These are phyloP conservation scores for Suhomyces vadensis DNA, from an alignment of 805 yeast genomes.

Conservation along the genomic window DNA sequence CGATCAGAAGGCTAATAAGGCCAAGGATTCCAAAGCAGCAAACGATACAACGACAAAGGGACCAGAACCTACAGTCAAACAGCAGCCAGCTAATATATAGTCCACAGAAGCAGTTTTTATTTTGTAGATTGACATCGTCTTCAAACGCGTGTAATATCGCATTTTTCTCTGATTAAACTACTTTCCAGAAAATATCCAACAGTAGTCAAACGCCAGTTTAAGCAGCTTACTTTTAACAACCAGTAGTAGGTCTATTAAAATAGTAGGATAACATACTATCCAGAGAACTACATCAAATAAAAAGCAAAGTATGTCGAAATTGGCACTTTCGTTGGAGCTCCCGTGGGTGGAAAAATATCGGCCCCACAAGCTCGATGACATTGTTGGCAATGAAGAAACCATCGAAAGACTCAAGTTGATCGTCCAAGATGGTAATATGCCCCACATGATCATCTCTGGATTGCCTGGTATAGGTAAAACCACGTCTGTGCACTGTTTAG, in stretches of 20 bases:
- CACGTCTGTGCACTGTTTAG: slow-evolving; percentile 88
- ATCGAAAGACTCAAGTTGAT: slow-evolving; percentile 79
- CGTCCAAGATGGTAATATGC: slow-evolving; percentile 93
- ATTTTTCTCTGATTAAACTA: too few relatives aligned
- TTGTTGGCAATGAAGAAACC: slow-evolving; percentile 93
- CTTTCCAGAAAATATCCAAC: too few relatives aligned
- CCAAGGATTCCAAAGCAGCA: too few relatives aligned
- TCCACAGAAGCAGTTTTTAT: too few relatives aligned
- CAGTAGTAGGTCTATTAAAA: too few relatives aligned
- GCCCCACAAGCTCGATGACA: slow-evolving; percentile 74
- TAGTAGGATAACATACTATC: too few relatives aligned
- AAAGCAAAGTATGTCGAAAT: slow-evolving; percentile 13
- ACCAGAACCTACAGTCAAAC: not conserved
- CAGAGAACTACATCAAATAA: too few relatives aligned
- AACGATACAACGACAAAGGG: not conserved
- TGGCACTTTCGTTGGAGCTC: slow-evolving; percentile 29
- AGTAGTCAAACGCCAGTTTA: too few relatives aligned
- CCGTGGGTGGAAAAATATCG: slow-evolving; percentile 92
- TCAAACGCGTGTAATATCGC: too few relatives aligned
- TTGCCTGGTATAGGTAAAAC: slow-evolving; percentile 98
- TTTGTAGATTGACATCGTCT: too few relatives aligned
- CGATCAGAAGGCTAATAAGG: slow-evolving; percentile 21
- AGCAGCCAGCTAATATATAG: too few relatives aligned
- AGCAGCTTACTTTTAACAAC: too few relatives aligned
- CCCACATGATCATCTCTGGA: slow-evolving; percentile 94